Base-by-base conservation (phyloP, 257 asterid genomes). In the Marsdenia floribunda region DNA sequence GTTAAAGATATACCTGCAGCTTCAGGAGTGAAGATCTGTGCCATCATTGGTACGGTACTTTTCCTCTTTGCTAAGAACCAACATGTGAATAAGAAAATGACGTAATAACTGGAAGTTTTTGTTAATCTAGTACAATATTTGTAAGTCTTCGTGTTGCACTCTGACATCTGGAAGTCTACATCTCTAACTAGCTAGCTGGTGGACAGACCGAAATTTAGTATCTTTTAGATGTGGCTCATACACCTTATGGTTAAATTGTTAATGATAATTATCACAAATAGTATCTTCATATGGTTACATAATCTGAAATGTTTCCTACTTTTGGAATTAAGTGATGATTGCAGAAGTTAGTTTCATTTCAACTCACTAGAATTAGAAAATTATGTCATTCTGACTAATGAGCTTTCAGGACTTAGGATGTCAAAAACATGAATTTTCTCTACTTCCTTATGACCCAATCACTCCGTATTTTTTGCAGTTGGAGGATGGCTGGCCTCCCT, bases 401-500 rank as follows among this genome's bases (percentile, higher is more conserved):
- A 21, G 19, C 35, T 35, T 50, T 37, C 46, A 24, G 35, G 21
- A 2, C 75, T 63, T 40, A 18, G 21, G 35, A 15, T 10, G 49
- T 44, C 49, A 44, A 44, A 44, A 52, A 19, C 16, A 38, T 38
- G 19, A 33, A 40, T 16, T 65, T 65, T 11, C 66, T 37, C 19
- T 19, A 54, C 26, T 18, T 12, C 40, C 35, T 35, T 35, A 4
- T n/a, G 5, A 53, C n/a, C 14, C 64, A 22, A 6, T 29, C 37
- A 70, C 46, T 21, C 68, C 4, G 6, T 16, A 6, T 3, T 76
- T 38, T 76, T 69, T 85, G 85, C 89, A 93, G 98, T 81, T 77
- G 97, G 83, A 47, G 99, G 99, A 7, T 94, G 99, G 99, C 74
- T 94, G 77, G 97, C 97, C 79, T 92, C 99, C 50, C 93, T 90